Evolutionary conservation across 306 rosid genomes (phyloP), one percentile per base, ranked within the genome.

Genomic region (Rubus parviflorus): DNA sequence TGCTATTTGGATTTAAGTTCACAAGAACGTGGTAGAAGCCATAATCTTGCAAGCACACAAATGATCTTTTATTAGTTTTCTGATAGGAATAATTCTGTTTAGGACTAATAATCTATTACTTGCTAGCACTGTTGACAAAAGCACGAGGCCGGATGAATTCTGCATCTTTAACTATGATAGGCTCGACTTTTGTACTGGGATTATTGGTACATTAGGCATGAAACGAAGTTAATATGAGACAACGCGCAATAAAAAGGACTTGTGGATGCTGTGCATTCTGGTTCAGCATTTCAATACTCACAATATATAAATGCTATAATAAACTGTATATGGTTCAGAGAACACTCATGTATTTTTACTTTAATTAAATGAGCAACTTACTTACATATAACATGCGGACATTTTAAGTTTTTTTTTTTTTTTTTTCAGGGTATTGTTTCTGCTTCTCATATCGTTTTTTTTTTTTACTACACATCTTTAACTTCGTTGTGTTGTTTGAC

Each of bases 401-500:
- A 17, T 35, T 75, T 51, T 66, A 7, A 51, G 45, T 30, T 56
- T 23, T 25, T 30, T 30, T 30, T 30, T 30, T 30, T 30, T 30
- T 30, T 1, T 53, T 35, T 30, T 62, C n/a, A 35, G 57, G 69
- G 17, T 47, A 58, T 60, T 37, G 11, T 73, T 79, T 61, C 67
- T 72, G 58, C 40, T 15, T 8, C 23, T 22, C 8, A 1, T 38
- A 35, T 53, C 51, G 43, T 56, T 35, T 47, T 76, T 71, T 71
- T 48, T 75, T 37, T 63, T 17, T 45, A 49, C 20, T 20, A 19
- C 40, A 64, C 11, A 5, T 42, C 56, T 81, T 81, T 58, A 79
- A 67, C 83, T 72, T 74, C 40, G 38, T 54, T 65, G 19, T 79
- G 84, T 64, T 86, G 62, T 85, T 84, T 73, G 17, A 38, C 75